Base-by-base conservation (phyloP, 1,284 basidiomycete genomes). In the Fomes fomentarius region DNA sequence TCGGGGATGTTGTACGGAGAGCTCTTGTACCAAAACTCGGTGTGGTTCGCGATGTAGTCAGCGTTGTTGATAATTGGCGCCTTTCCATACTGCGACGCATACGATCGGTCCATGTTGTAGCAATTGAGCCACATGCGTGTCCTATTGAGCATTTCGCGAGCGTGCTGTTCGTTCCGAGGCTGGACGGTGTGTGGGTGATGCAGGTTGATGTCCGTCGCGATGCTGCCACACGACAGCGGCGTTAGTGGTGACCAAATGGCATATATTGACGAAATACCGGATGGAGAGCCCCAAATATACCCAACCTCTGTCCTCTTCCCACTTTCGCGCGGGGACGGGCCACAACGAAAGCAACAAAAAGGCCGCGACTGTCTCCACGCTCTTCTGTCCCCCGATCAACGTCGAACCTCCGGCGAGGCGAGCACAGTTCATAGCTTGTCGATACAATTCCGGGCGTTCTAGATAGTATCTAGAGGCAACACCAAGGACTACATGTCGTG, bases 121-220 rank as follows among this genome's bases (percentile, higher is more conserved):
- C 91, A 93, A 67, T 91, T 91, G 58, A 94, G 75, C 93, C 93
- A 95, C 1, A 90, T 83, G 17, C 92, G 84, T 33, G 90, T 91
- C n/a, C 93, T 84, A 66, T 93, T 94, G 46, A 93, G 80, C 72
- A 92, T 82, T 69, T 93, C 89, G 45, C 93, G 84, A 21, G 89
- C 89, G 56, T 92, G 86, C 52, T 76, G 76, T 66, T 92, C 89
- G 63, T 87, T 87, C 15, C 78, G 70, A 6, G 85, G 84, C 57
- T 84, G 85, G 7, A 84, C 81, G 0, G 85, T 86, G 57, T 78
- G 80, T 2, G 90, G 89, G 40, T 89, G 78, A 63, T 95, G 89
- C 42, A 95, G 77, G 62, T 94, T 93, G 44, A 94, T 79, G 67
- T 94, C 93, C 24, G 84, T 88, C 1, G 93, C 93, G 57, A 91